These are phyloP conservation scores for Pythium volutum DNA, from an alignment of 352 stramenopile species.

Conservation along the genomic window DNA sequence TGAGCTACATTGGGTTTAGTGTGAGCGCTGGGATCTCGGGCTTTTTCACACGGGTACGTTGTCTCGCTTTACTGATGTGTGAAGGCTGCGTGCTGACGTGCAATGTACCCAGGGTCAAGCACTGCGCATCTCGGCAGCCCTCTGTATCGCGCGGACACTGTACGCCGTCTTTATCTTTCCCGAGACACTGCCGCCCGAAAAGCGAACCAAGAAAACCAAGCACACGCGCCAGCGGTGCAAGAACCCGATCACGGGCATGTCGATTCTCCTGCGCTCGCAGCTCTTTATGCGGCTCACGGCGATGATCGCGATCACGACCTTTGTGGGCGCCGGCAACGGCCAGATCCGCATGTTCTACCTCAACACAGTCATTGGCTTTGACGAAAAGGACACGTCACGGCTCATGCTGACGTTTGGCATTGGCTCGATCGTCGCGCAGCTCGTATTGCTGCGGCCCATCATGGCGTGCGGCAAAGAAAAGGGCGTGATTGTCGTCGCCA, in stretches of 20 bases:
- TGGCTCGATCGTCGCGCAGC: slow-evolving; percentile 53
- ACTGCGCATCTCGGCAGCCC: slow-evolving; percentile 37
- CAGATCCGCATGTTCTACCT: slow-evolving; percentile 74
- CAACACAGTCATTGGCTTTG: slow-evolving; percentile 70
- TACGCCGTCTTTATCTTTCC: slow-evolving; percentile 54
- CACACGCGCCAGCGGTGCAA: slow-evolving; percentile 28
- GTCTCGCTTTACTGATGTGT: too few species aligned
- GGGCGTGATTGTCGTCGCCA: slow-evolving; percentile 60
- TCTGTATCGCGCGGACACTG: slow-evolving; percentile 53
- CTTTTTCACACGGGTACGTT: slow-evolving; percentile 47
- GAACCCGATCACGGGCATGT: slow-evolving; percentile 60
- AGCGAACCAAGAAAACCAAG: slow-evolving; percentile 37
- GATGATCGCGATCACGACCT: slow-evolving; percentile 67
- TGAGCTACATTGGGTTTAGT: slow-evolving; percentile 57
- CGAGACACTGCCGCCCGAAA: slow-evolving; percentile 49
- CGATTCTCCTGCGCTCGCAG: slow-evolving; percentile 60
- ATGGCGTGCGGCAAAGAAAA: slow-evolving; percentile 58
- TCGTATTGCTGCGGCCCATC: slow-evolving; percentile 56
- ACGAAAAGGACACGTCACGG: slow-evolving; percentile 58
- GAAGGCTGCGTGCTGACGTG: too few species aligned
- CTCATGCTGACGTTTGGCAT: slow-evolving; percentile 61
- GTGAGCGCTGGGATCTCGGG: slow-evolving; percentile 44
- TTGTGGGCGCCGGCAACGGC: slow-evolving; percentile 52
- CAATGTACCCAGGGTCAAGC: slow-evolving; percentile 56
- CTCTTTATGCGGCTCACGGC: slow-evolving; percentile 62